Evolutionary conservation across 2,329 filamentous ascomycete species (phyloP).

Genomic region (Botrytis fragariae): DNA sequence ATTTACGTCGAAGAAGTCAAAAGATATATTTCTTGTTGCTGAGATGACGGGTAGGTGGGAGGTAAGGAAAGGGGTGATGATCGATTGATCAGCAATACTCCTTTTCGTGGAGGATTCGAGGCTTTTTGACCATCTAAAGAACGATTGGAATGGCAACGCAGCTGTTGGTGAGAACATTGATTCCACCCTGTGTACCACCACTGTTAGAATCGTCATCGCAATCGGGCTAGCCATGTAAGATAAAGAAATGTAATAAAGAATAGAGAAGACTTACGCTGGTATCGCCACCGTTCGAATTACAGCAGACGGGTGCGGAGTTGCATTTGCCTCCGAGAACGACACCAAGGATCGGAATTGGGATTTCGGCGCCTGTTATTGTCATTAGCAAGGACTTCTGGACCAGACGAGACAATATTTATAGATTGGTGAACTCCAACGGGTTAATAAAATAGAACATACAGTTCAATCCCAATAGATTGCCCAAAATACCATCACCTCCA

Average conservation of each 20-base stretch:
- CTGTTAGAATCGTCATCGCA: constrained; percentile 12
- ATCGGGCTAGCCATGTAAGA: constrained; percentile 16
- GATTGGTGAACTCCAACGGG: background rate
- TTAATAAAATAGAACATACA: background rate
- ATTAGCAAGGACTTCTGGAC: background rate
- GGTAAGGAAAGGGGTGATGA: background rate
- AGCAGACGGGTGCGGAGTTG: background rate
- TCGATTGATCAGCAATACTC: background rate
- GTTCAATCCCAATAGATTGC: background rate
- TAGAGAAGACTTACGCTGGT: background rate
- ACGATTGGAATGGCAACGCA: background rate
- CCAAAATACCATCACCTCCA: background rate
- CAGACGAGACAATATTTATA: background rate
- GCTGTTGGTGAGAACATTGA: background rate
- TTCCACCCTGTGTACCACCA: background rate
- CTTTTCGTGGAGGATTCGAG: background rate
- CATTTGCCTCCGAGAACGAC: background rate
- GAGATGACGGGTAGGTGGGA: background rate
- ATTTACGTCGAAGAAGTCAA: background rate
- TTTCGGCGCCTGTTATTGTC: background rate
- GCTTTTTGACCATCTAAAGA: background rate
- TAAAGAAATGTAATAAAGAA: background rate
- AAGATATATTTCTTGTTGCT: background rate
- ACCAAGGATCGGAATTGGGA: background rate
- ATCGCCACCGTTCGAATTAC: background rate